Evolutionary conservation across 139 green algal genomes (phyloP), one percentile per base, ranked within the genome.

Genomic region (Closterium sp.): DNA sequence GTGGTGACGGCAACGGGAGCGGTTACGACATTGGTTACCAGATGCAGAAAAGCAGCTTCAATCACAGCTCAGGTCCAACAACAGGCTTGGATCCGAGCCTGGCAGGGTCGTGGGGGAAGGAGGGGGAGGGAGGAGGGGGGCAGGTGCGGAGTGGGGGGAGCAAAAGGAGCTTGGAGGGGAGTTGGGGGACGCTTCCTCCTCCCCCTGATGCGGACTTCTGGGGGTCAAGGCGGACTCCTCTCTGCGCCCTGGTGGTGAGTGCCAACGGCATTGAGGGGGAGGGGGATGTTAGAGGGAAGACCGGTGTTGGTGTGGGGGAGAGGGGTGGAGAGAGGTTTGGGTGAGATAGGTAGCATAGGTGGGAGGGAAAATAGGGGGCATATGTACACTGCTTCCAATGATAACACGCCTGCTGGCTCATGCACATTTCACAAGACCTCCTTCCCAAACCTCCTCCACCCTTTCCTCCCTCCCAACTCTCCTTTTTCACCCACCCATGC

Each of bases 191-290:
- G 62, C 62, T 79, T 79, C 62, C 62, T 13, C 62, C 62, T 79
- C 62, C 62, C 62, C 45, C 88, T 31, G 88, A 10, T 11, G 45
- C 42, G 27, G 38, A 30, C 28, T 90, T 90, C 89, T 91, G 89
- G 89, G 28, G 30, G 32, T 31, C 89, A 79, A 91, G 89, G 22
- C 29, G 24, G 89, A 50, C 24, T n/a, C 30, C 73, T 9, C 89
- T 91, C 73, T 91, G 89, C 29, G 30, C 70, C n/a, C 29, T 91
- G 28, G 30, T 29, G 70, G 89, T 91, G 38, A 89, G 89, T 79
- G 62, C 17, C 13, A 79, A n/a, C 2, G 10, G 62, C 50, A 10
- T 70, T 70, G 19, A 5, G 50, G 50, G 42, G 50, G 50, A 21
- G 86, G 22, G 9, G 34, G 34, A 42, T 42, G 34, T 42, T 42